phyloP scores from a whole-genome alignment of 2,329 filamentous ascomycete species.

The Samsoniella hepiali region DNA sequence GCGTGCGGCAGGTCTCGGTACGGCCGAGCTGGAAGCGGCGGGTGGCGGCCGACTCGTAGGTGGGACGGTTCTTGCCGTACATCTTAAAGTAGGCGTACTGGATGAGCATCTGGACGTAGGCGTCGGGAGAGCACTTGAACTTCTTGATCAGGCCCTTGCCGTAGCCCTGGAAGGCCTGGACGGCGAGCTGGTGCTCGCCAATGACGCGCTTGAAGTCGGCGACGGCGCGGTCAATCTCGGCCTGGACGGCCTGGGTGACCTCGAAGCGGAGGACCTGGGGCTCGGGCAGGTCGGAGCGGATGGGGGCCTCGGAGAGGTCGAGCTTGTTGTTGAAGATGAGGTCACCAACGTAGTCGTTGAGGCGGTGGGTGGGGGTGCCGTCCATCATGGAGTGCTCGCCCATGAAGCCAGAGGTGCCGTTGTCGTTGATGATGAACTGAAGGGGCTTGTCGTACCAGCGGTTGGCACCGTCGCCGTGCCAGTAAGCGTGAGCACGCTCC shows the following conservation, averaged over 20 bases:
- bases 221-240: constrained; percentile 74
- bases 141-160: constrained; percentile 99
- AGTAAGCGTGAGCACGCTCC: constrained; percentile 94
- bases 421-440: constrained; percentile 97
- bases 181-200: constrained; percentile 80
- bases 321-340: constrained; percentile 93
- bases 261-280: constrained; percentile 76
- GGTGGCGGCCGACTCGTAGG: constrained; percentile 94
- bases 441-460: constrained; percentile 98
- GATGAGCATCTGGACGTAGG: constrained; percentile 97
- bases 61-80: constrained; percentile 96
- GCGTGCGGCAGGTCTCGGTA: constrained; percentile 90
- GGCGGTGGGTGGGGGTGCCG: constrained; percentile 91
- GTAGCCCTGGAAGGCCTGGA: constrained; percentile 95
- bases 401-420: constrained; percentile 95
- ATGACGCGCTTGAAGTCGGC: constrained; percentile 80
- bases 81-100: constrained; percentile 98
- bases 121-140: constrained; percentile 96
- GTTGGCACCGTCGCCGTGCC: constrained; percentile 95
- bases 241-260: constrained; percentile 67
- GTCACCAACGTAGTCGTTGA: constrained; percentile 92
- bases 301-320: constrained; percentile 73
- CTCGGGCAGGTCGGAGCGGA: constrained; percentile 82
- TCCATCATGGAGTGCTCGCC: constrained; percentile 99
- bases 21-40: constrained; percentile 94